phyloP scores from a whole-genome alignment of 176 grass and related monocot genomes.

The Triticum dicoccoides region DNA sequence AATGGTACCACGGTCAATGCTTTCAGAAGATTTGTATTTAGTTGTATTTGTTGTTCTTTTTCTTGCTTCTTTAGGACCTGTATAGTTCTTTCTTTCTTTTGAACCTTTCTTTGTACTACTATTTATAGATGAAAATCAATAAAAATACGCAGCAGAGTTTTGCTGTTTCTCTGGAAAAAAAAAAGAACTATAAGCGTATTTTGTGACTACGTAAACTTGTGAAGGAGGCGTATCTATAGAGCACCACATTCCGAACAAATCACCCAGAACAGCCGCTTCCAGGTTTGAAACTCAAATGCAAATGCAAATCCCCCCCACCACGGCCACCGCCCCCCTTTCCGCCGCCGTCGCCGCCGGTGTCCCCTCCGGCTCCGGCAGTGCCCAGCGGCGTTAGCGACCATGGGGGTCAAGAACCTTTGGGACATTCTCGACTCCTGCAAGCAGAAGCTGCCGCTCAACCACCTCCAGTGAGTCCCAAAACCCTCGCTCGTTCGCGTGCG shows the following conservation, averaged over 20 bases:
- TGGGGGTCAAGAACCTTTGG: conserved; percentile 94
- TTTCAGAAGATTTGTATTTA: no score
- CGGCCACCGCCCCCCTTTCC: background rate
- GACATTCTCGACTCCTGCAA: conserved; percentile 98
- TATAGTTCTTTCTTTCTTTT: no score
- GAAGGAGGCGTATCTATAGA: background rate
- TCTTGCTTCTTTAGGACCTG: no score
- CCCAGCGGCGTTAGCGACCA: background rate
- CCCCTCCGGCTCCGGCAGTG: background rate
- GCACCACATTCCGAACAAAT: background rate
- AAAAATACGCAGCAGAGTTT: no score
- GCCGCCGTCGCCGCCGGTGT: background rate
- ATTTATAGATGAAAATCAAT: no score
- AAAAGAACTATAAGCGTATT: background rate
- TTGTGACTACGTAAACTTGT: background rate
- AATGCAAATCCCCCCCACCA: conserved; percentile 11
- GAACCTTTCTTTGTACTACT: no score
- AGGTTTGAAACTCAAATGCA: conserved; percentile 2
- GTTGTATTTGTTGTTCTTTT: no score
- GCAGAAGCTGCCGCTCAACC: conserved; percentile 85
- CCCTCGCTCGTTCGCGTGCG: background rate
- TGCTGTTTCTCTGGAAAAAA: no score
- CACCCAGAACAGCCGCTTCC: background rate
- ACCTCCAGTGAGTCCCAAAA: conserved; percentile 67
- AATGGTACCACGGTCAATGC: no score